Percentiles rank a stretch among this genome's conserved stretches.
Evolutionary conservation across 2,329 filamentous ascomycete species (phyloP).

Genomic region (Blastomyces percursus): DNA sequence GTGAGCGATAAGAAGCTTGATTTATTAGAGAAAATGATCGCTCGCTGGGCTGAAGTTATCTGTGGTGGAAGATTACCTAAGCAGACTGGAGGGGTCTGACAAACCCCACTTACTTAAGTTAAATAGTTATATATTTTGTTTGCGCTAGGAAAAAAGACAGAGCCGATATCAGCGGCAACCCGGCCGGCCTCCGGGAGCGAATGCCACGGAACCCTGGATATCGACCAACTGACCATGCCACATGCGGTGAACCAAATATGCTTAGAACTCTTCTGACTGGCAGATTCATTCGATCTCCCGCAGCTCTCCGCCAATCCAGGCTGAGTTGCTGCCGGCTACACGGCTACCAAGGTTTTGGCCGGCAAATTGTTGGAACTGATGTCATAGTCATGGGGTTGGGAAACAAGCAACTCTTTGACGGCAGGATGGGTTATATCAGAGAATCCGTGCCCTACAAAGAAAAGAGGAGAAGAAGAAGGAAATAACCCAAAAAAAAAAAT

Average conservation of each 20-base stretch:
- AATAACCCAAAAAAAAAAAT: neutral
- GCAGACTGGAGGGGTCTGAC: too few species aligned
- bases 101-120: too few species aligned
- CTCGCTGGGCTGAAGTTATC: too few species aligned
- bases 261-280: neutral
- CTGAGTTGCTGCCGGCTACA: neutral
- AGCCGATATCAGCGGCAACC: neutral
- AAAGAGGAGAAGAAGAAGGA: neutral
- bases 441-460: neutral
- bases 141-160: too few species aligned
- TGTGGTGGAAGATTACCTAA: too few species aligned
- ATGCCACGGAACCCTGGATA: neutral
- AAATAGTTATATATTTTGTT: too few species aligned
- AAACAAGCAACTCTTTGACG: neutral
- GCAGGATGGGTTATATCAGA: neutral
- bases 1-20: too few species aligned
- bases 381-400: neutral
- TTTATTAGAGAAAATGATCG: too few species aligned
- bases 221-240: neutral
- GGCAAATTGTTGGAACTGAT: neutral
- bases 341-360: neutral
- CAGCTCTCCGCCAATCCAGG: neutral
- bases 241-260: neutral
- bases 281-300: neutral
- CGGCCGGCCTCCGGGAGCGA: neutral